Base-by-base conservation (phyloP, 2,329 filamentous ascomycete species). In the Trichoderma brevicompactum region DNA sequence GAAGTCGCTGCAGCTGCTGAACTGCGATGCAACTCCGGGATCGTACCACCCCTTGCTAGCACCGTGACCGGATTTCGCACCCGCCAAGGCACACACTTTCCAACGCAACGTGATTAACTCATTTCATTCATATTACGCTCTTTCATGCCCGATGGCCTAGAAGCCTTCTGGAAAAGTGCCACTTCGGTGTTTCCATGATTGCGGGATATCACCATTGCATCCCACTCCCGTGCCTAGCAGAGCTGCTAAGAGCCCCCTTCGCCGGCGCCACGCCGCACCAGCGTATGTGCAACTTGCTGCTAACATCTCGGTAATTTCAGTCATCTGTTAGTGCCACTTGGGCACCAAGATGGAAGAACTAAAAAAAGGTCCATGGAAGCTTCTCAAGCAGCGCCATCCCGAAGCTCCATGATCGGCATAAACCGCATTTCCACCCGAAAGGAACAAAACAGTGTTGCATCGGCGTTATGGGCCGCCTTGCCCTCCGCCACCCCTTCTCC, bases 111-210 rank as follows among this genome's bases (percentile, higher is more conserved):
- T 62, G 46, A 62, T 53, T 62, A 28, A 23, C 48, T 62, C 59
- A 62, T 53, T 62, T 62, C 59, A 62, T 32, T 52, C 59, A 62
- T 48, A 62, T 62, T 62, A 12, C 48, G 28, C 56, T 52, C n/a
- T 13, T 44, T 62, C 59, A 62, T 62, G 59, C 59, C 48, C 48
- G 38, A 34, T 36, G 48, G 38, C 48, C 59, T 53, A 62, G 59
- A 62, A 62, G 40, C 28, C 59, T 62, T 62, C 59, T 62, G 44
- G 59, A 62, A 53, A 44, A 19, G 52, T 40, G 54, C 54, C 54
- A 13, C 40, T 34, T 56, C 54, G 40, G 40, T 10, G 23, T 34
- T 46, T 34, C 54, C 54, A 34, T 34, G 40, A 34, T 12, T 36
- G 44, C 12, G 52, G 36, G 19, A 41, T n/a, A 55, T 41, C 52